Base-by-base conservation (phyloP, 2,329 filamentous ascomycete species). In the Amphichorda felina region DNA sequence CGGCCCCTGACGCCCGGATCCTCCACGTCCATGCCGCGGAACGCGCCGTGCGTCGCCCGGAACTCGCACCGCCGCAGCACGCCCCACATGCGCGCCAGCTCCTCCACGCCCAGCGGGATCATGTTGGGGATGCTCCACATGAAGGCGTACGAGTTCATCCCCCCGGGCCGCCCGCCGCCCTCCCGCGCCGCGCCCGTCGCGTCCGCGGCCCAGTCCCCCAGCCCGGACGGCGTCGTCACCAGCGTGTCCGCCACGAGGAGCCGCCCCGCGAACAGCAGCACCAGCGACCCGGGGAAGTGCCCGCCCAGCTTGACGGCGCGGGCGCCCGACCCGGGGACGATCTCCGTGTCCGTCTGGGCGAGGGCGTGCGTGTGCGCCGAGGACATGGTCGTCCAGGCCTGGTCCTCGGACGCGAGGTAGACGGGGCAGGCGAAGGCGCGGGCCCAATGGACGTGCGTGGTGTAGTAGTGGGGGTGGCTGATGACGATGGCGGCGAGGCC, bases 401-500 rank as follows among this genome's bases (percentile, higher is more conserved):
- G 54, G 53, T 93, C 85, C 39, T 82, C 78, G 5, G 55, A 54
- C 0, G 78, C 65, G 2, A 85, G 49, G 47, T 82, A 88, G 1
- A 91, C 74, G 0, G 75, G 76, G 45, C 82, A 87, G 4, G 57
- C 45, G 45, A 91, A 89, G 0, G 67, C 65, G 30, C 61, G 51
- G 0, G 80, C 78, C 84, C 85, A 93, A 44, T 80, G 72, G 1
- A 82, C 55, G 52, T 86, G 79, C 4, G 82, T 82, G 11, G 76
- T 77, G 57, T 84, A 91, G 57, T 83, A 93, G 52, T 93, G 85
- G 35, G 85, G 85, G 56, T 93, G 82, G 9, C 71, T 78, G 42
- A 88, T 84, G 44, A 76, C 75, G 31, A 91, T 87, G 1, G 79
- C 82, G 24, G 62, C 61, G 10, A 93, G 49, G 0, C 81, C 82